A percentile compares a stretch with the other conserved stretches of the same genome.
Evolutionary conservation across 148 eudicot genomes (phyloP).

Genomic region (Silene conica): DNA sequence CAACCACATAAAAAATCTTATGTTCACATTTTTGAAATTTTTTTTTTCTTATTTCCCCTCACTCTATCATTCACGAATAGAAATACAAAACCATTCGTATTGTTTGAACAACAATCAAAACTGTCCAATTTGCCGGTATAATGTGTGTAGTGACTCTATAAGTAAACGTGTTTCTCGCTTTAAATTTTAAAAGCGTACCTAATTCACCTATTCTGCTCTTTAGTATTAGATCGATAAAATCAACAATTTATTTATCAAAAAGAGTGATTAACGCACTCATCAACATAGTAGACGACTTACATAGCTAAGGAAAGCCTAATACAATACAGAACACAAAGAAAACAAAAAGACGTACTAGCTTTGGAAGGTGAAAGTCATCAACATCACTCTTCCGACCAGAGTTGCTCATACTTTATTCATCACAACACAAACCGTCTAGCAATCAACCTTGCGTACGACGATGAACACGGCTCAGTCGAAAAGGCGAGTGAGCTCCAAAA

Average conservation of each 20-base stretch:
- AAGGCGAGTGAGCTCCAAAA: constrained; percentile 18
- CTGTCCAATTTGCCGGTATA: too few species aligned
- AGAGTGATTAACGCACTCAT: not conserved
- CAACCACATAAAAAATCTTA: too few species aligned
- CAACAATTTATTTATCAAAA: not conserved
- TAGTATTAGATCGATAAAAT: too few species aligned
- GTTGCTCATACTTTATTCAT: not conserved
- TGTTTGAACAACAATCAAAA: too few species aligned
- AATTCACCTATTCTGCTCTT: too few species aligned
- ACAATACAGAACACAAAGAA: not conserved
- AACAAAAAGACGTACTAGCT: not conserved
- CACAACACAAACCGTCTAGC: not conserved
- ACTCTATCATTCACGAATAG: too few species aligned
- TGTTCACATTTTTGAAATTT: too few species aligned
- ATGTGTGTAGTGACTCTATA: too few species aligned
- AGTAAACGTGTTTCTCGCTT: too few species aligned
- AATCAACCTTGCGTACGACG: constrained; percentile 1
- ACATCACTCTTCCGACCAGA: constrained; percentile 13
- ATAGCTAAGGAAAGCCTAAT: not conserved
- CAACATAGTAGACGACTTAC: not conserved
- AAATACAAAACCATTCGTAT: too few species aligned
- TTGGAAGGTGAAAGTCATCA: constrained; percentile 5
- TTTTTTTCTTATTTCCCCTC: too few species aligned
- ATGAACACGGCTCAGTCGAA: not conserved
- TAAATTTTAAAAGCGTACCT: too few species aligned